Conservation (phyloP, 1,139 yeast species). For the Candida gigantensis region DNA sequence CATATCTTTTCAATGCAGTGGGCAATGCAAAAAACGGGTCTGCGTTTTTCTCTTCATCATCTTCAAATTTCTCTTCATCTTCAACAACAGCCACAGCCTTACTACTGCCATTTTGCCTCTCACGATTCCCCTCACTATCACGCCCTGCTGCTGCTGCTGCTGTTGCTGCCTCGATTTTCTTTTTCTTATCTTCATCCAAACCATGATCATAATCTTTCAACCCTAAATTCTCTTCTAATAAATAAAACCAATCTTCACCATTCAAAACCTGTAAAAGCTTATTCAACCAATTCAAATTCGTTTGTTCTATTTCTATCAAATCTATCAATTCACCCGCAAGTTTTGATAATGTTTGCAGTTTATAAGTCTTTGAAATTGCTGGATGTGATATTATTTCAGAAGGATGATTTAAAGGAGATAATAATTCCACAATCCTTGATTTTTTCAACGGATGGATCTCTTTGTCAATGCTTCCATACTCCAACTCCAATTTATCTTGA, state of each 20-base stretch:
- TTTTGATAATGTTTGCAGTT: slow-evolving; percentile 47
- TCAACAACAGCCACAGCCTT: slow-evolving; percentile 14
- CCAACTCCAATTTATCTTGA: slow-evolving; percentile 15
- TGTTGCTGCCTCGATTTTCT: slow-evolving; percentile 5
- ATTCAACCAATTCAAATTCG: slow-evolving; percentile 67
- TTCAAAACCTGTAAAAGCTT: slow-evolving; percentile 73
- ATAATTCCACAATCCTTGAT: slow-evolving; percentile 51
- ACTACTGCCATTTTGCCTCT: too few relatives aligned
- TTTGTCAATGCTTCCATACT: slow-evolving; percentile 21
- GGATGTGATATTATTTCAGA: slow-evolving; percentile 75
- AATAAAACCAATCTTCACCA: slow-evolving; percentile 80
- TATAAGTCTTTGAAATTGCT: slow-evolving; percentile 66
- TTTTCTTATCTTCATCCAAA: slow-evolving; percentile 32
- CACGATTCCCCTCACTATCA: too few relatives aligned
- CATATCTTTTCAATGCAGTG: slow-evolving; percentile 36
- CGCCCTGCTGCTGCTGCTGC: slow-evolving; percentile 27
- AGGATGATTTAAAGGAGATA: slow-evolving; percentile 80
- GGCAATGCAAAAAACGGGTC: slow-evolving; percentile 46
- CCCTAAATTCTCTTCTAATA: slow-evolving; percentile 63
- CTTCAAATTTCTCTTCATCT: slow-evolving; percentile 63
- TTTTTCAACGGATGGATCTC: slow-evolving; percentile 38
- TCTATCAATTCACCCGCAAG: slow-evolving; percentile 74
- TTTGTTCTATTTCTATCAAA: slow-evolving; percentile 77
- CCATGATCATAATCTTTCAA: slow-evolving; percentile 74
- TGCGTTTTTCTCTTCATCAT: slow-evolving; percentile 22